Percentiles rank a stretch among this genome's conserved stretches.
These are phyloP conservation scores for Maudiozyma turicensis DNA, from an alignment of 805 yeast species.

Conservation along the genomic window DNA sequence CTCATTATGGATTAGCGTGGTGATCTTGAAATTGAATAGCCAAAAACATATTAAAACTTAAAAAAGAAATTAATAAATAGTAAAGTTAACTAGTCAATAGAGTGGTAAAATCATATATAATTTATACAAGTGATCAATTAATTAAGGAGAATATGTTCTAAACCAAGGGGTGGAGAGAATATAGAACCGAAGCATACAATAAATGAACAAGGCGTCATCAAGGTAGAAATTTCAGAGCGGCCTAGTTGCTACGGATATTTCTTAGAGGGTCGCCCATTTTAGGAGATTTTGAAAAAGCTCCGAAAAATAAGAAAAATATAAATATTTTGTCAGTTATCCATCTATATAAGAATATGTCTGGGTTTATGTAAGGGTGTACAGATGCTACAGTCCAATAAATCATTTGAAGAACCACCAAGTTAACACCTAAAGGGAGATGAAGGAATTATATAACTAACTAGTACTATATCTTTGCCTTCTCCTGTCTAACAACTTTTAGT, in stretches of 20 bases:
- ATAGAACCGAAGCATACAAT: background rate
- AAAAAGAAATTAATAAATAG: background rate
- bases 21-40: background rate
- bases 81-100: background rate
- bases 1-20: slow-evolving; percentile 45
- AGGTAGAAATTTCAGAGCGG: too few relatives aligned
- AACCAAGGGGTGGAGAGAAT: background rate
- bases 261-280: too few relatives aligned
- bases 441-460: too few relatives aligned
- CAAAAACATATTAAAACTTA: background rate
- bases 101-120: background rate
- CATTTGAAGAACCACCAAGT: background rate
- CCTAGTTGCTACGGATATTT: too few relatives aligned
- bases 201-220: too few relatives aligned
- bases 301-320: too few relatives aligned
- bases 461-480: background rate
- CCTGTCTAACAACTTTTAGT: slow-evolving; percentile 46
- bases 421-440: too few relatives aligned
- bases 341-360: too few relatives aligned
- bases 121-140: background rate
- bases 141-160: background rate
- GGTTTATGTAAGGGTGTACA: background rate
- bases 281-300: too few relatives aligned
- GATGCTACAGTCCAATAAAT: background rate
- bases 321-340: too few relatives aligned